phyloP scores from a whole-genome alignment of 805 yeast genomes.

The Cyberlindnera xylosilytica region DNA sequence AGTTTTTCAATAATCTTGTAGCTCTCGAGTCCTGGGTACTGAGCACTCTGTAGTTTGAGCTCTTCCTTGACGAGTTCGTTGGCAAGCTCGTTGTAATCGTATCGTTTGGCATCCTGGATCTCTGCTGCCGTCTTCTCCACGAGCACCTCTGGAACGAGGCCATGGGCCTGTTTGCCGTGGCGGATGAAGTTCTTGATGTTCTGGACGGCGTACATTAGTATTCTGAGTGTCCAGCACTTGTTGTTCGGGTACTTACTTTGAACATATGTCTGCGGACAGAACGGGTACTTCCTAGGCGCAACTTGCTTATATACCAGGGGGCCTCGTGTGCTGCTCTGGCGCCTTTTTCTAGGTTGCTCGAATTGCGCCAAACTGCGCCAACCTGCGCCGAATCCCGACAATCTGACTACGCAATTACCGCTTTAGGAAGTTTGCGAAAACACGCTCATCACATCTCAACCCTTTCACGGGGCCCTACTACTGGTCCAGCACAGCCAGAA shows the following conservation, averaged over 20 bases:
- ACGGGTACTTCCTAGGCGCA: neutral
- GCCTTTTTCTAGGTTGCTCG: slow-evolving; percentile 1
- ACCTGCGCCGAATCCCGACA: too few relatives aligned
- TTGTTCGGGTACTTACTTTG: neutral
- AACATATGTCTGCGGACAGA: neutral
- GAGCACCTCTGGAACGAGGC: slow-evolving; percentile 10
- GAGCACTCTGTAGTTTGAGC: slow-evolving; percentile 17
- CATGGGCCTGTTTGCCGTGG: slow-evolving; percentile 39
- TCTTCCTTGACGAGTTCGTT: slow-evolving; percentile 26
- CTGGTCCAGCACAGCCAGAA: too few relatives aligned
- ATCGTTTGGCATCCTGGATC: slow-evolving; percentile 4
- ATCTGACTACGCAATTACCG: too few relatives aligned
- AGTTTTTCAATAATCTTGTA: slow-evolving; percentile 39
- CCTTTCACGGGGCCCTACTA: too few relatives aligned
- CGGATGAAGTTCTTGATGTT: slow-evolving; percentile 41
- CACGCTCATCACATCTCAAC: too few relatives aligned
- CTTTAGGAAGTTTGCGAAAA: too few relatives aligned
- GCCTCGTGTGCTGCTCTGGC: neutral
- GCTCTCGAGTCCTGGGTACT: slow-evolving; percentile 27
- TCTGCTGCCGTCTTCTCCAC: slow-evolving; percentile 2
- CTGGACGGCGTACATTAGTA: slow-evolving; percentile 22
- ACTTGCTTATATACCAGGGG: neutral
- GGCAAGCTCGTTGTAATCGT: slow-evolving; percentile 27
- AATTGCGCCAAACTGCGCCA: neutral
- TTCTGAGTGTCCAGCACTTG: neutral